Base-by-base conservation (phyloP, 1,284 basidiomycete species). In the Irpex lacteus region DNA sequence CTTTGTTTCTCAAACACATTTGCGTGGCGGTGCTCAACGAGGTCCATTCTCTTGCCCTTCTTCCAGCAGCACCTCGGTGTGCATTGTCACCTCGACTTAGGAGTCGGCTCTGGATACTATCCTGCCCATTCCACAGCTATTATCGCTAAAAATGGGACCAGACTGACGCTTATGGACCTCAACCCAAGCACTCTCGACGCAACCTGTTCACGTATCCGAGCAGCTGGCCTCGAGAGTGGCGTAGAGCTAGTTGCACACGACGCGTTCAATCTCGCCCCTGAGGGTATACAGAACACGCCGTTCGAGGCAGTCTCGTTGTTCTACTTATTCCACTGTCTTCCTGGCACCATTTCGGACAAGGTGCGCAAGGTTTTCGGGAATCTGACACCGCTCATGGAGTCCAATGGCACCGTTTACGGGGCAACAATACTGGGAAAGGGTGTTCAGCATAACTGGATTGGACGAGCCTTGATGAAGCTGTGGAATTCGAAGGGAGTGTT, bases 101-200 rank as follows among this genome's bases (percentile, higher is more conserved):
- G 70, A 8, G 68, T 67, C 34, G 71, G 71, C 19, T 68, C 70
- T 4, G 72, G 72, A n/a, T 72, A 70, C 65, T 72, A 69, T 63
- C 68, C 66, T 55, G 64, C 71, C 40, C 44, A 49, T 4, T 56
- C 68, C 21, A 63, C 59, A 7, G 18, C 59, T 11, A 19, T 50
- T 1, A 62, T 72, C 32, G 59, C 65, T 1, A 68, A 69, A 58
- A 69, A 64, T 15, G 65, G 65, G 63, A 54, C 52, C 3, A 60
- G 56, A 32, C 55, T 71, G 34, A 66, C 68, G 13, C 64, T 73
- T 5, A 62, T 70, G 60, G 71, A 72, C 63, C 63, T 72, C 44
- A 70, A 66, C 47, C 65, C 68, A 8, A 59, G 57, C 66, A 69
- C 72, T 26, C 68, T 72, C 58, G 49, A 60, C 11, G 49, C 49